Conservation (phyloP, 495 filamentous ascomycete genomes). For the Cetradonia linearis region DNA sequence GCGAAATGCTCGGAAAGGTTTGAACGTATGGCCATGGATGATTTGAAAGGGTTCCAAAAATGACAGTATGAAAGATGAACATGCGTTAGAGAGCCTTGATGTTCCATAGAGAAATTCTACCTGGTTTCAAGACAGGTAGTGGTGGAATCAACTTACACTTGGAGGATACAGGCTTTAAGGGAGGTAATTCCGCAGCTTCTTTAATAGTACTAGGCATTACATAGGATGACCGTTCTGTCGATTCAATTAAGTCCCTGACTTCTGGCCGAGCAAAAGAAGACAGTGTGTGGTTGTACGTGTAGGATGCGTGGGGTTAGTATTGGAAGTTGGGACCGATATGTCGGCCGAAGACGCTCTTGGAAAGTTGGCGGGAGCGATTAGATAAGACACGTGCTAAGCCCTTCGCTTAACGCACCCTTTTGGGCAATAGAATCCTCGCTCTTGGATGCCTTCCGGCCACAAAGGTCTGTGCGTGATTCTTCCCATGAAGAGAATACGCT, state of each 20-base stretch:
- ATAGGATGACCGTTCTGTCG: neutral
- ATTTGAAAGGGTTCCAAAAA: neutral
- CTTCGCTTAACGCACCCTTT: neutral
- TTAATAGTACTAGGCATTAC: conserved; percentile 13
- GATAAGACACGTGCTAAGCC: neutral
- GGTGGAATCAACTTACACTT: conserved; percentile 10
- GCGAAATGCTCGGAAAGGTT: neutral
- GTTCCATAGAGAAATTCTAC: neutral
- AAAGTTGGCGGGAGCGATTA: conserved; percentile 1
- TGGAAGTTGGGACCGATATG: neutral
- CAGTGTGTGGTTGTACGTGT: neutral
- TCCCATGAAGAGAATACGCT: neutral
- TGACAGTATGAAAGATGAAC: neutral
- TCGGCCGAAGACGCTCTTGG: neutral
- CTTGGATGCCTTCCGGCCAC: neutral
- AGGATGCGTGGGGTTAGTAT: neutral
- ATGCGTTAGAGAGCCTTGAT: neutral
- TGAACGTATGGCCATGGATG: neutral
- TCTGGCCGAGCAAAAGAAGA: neutral
- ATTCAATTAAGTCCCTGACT: neutral
- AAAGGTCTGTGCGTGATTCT: neutral
- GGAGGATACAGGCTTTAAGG: conserved; percentile 9
- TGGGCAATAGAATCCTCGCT: neutral
- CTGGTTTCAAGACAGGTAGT: neutral
- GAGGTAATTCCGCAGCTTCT: conserved; percentile 10